Percentiles rank a stretch among this genome's conserved stretches.
Conservation (phyloP, 306 rosid species). For the Senna siamea region DNA sequence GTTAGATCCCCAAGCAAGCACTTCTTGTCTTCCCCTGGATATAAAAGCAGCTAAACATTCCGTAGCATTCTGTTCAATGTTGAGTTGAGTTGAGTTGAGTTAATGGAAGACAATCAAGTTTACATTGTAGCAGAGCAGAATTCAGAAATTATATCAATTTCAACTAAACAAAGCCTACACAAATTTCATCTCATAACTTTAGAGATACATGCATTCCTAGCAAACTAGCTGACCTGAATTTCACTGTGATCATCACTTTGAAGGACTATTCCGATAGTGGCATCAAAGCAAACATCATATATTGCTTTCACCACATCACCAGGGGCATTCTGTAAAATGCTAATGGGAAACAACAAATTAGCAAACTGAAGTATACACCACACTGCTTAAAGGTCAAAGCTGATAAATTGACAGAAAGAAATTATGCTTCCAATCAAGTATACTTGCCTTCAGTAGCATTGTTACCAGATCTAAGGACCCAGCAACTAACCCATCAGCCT, state of each 20-base stretch:
- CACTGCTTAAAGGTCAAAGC: slow-evolving; percentile 31
- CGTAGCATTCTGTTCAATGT: slow-evolving; percentile 79
- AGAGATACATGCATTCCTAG: neutral
- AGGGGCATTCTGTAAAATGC: slow-evolving; percentile 81
- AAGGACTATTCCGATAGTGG: slow-evolving; percentile 65
- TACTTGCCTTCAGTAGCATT: slow-evolving; percentile 92
- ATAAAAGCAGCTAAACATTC: slow-evolving; percentile 89
- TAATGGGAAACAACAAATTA: slow-evolving; percentile 45
- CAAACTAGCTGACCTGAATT: slow-evolving; percentile 71
- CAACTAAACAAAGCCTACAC: slow-evolving; percentile 1
- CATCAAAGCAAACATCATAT: slow-evolving; percentile 76
- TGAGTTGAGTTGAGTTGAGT: no score
- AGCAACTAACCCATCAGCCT: slow-evolving; percentile 84
- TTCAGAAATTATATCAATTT: neutral
- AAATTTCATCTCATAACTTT: slow-evolving; percentile 23
- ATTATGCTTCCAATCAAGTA: slow-evolving; percentile 35
- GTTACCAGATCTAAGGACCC: slow-evolving; percentile 91
- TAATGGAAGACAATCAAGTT: slow-evolving; percentile 37
- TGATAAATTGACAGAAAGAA: slow-evolving; percentile 4
- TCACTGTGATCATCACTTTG: slow-evolving; percentile 90
- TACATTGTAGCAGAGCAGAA: neutral
- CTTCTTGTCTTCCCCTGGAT: slow-evolving; percentile 72
- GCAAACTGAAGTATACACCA: slow-evolving; percentile 36
- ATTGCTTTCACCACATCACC: slow-evolving; percentile 72
- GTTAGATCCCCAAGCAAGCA: slow-evolving; percentile 82